These are phyloP conservation scores for Eustoma russellianum DNA, from an alignment of 257 asterid genomes.

Conservation along the genomic window DNA sequence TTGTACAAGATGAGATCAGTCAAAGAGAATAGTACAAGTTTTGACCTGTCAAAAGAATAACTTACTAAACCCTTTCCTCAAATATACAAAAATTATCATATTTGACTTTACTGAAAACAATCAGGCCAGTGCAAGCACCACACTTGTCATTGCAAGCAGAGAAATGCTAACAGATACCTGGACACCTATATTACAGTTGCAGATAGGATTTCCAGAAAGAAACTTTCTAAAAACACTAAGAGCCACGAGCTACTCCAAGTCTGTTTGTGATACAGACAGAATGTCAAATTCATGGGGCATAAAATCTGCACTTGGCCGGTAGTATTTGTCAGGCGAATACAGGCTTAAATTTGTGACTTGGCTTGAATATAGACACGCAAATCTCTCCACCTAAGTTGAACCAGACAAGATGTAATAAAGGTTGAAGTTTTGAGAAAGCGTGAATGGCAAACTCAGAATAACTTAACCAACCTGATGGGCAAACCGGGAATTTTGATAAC, in stretches of 20 bases:
- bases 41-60: too few relatives aligned
- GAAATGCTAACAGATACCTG: too few relatives aligned
- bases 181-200: not conserved
- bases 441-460: not conserved
- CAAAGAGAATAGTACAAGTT: too few relatives aligned
- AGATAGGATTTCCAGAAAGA: not conserved
- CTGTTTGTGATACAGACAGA: constrained; percentile 27
- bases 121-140: not conserved
- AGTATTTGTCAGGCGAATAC: constrained; percentile 87
- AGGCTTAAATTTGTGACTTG: constrained; percentile 79
- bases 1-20: not conserved
- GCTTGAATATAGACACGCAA: constrained; percentile 90
- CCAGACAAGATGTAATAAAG: constrained; percentile 3
- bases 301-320: constrained; percentile 87
- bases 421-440: too few relatives aligned
- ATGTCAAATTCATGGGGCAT: constrained; percentile 92
- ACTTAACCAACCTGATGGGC: constrained; percentile 74
- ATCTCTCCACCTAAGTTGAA: constrained; percentile 80
- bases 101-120: too few relatives aligned
- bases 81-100: too few relatives aligned
- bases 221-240: not conserved
- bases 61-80: too few relatives aligned
- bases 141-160: too few relatives aligned
- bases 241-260: not conserved
- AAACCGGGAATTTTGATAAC: constrained; percentile 92